Evolutionary conservation across 225 moss, liverwort and hornwort species (phyloP).

Genomic region (Lunularia cruciata): DNA sequence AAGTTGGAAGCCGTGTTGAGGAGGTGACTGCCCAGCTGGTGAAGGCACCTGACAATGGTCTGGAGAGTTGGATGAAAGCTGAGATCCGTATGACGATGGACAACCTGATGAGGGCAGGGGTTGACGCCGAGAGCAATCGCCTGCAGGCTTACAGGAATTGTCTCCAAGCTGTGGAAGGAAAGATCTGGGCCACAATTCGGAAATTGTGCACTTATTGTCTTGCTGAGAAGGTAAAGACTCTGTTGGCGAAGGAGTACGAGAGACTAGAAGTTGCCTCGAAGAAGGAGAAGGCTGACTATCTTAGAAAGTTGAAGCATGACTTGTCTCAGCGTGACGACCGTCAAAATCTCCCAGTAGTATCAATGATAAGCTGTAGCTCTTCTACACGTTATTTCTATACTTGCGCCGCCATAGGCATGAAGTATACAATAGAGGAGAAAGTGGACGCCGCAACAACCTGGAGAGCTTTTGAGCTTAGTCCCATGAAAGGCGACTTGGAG

Average conservation of each 20-base stretch:
- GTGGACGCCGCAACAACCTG: no score
- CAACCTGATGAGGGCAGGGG: no score
- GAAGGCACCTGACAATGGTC: no score
- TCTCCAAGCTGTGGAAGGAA: background rate
- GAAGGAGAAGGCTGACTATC: background rate
- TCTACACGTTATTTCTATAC: background rate
- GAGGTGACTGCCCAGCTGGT: no score
- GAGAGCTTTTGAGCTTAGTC: slow-evolving; percentile 35
- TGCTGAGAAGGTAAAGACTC: slow-evolving; percentile 5
- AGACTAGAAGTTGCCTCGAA: background rate
- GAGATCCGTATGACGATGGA: no score
- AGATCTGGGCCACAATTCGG: slow-evolving; percentile 1
- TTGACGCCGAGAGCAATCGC: no score
- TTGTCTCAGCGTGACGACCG: background rate
- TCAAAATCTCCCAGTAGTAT: no score
- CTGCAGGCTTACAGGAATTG: background rate
- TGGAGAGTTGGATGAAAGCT: no score
- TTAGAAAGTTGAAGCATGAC: background rate
- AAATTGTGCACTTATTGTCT: background rate
- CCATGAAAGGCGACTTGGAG: slow-evolving; percentile 45
- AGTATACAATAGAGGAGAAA: no score
- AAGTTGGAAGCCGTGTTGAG: no score
- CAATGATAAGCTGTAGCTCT: background rate
- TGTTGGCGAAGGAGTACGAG: background rate
- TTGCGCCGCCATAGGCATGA: slow-evolving; percentile 24